Base-by-base conservation (phyloP, 2,329 filamentous ascomycete species). In the Talaromyces atroroseus region DNA sequence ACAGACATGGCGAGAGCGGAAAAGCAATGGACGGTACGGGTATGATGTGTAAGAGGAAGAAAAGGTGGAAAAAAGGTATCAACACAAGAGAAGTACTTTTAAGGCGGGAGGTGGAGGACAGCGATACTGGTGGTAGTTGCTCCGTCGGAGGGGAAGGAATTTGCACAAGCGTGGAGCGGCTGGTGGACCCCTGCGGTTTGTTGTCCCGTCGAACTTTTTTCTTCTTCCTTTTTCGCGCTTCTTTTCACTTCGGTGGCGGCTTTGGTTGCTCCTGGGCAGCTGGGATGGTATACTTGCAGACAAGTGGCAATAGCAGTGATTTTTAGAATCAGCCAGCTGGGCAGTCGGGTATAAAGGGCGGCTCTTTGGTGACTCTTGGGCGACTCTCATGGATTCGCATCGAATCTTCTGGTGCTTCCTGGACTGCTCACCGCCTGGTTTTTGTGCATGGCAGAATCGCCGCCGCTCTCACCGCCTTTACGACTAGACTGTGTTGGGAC, bases 1-100 rank as follows among this genome's bases (percentile, higher is more conserved):
- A 83, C 82, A 75, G 76, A 80, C 81, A 84, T 84, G 51, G 58
- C 48, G 49, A 29, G 49, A 29, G 14, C 29, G 46, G 5, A 12
- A 49, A 32, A 46, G 29, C 14, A 56, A 45, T 29, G 47, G 58
- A 59, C 54, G 55, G 61, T 55, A 63, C 47, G 52, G 58, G 61
- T 58, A 51, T 56, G 59, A 49, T 54, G 20, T n/a, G 10, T 10
- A 14, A 24, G 29, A 32, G 26, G 26, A 7, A 29, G 16, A 32
- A 38, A 14, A n/a, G 38, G 14, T 26, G 23, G 42, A 54, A 53
- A 54, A 34, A 59, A 42, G 49, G 49, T 52, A 46, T 42, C 24
- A 50, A 50, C 26, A 52, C 45, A 34, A n/a, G 26, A 50, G 52
- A 56, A 36, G 26, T 29, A 40, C 10, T 40, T 40, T 40, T 40